These are phyloP conservation scores for Alternaria triticimaculans DNA, from an alignment of 2,329 filamentous ascomycete genomes.

Conservation along the genomic window DNA sequence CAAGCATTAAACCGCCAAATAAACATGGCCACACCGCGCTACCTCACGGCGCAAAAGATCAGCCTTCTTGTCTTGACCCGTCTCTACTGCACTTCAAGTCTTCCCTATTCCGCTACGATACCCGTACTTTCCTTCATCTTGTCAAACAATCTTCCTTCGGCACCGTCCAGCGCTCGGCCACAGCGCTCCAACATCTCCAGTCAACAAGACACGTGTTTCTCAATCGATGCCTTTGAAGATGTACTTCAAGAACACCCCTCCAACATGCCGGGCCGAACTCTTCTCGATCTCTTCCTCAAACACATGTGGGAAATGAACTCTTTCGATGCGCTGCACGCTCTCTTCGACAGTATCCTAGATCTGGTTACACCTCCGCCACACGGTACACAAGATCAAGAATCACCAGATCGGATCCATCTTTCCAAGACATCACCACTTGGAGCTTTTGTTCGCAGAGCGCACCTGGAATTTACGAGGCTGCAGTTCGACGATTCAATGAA, in stretches of 20 bases:
- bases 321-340: slow-evolving; percentile 77
- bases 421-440: slow-evolving; percentile 81
- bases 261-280: slow-evolving; percentile 72
- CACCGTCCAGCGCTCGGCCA: slow-evolving; percentile 29
- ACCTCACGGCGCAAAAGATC: slow-evolving; percentile 87
- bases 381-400: slow-evolving; percentile 29
- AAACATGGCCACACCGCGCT: slow-evolving; percentile 70
- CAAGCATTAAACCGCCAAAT: slow-evolving; percentile 2
- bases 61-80: slow-evolving; percentile 80
- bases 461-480: slow-evolving; percentile 79
- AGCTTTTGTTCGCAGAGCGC: slow-evolving; percentile 75
- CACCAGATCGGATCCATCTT: slow-evolving; percentile 62
- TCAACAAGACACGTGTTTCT: slow-evolving; percentile 44
- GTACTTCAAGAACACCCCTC: slow-evolving; percentile 55
- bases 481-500: slow-evolving; percentile 79
- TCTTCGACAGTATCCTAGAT: slow-evolving; percentile 68
- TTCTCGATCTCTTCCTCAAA: slow-evolving; percentile 86
- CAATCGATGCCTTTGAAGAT: slow-evolving; percentile 54
- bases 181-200: slow-evolving; percentile 32
- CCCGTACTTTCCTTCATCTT: slow-evolving; percentile 81
- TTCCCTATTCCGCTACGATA: slow-evolving; percentile 74
- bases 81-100: slow-evolving; percentile 75
- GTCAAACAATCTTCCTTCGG: slow-evolving; percentile 64
- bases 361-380: slow-evolving; percentile 61
- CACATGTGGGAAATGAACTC: slow-evolving; percentile 85